Percentiles rank a stretch among this genome's conserved stretches.
Evolutionary conservation across 2,329 filamentous ascomycete genomes (phyloP).

Genomic region (Scedosporium apiospermum): DNA sequence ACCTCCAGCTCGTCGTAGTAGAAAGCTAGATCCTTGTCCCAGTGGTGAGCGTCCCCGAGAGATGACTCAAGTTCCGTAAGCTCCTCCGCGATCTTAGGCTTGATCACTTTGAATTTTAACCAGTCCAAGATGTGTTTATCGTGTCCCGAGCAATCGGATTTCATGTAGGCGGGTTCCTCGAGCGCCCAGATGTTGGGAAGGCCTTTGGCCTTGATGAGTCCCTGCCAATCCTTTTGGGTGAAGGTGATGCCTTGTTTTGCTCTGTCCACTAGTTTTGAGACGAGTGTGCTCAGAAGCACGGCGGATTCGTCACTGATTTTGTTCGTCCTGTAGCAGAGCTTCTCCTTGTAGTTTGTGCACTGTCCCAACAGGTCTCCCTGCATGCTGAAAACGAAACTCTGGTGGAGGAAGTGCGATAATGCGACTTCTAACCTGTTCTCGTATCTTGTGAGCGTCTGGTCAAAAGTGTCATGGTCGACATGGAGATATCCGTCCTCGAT

Average conservation of each 20-base stretch:
- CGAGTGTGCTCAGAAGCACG: constrained; percentile 39
- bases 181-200: constrained; percentile 7
- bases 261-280: constrained; percentile 47
- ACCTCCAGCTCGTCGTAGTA: constrained; percentile 25
- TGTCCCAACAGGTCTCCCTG: constrained; percentile 48
- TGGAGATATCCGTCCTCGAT: constrained; percentile 35
- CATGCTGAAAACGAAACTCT: constrained; percentile 49
- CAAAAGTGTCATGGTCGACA: constrained; percentile 27
- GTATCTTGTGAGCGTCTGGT: constrained; percentile 9
- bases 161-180: constrained; percentile 34
- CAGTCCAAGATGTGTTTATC: constrained; percentile 49
- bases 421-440: constrained; percentile 16
- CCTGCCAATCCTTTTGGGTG: constrained; percentile 26
- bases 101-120: constrained; percentile 46
- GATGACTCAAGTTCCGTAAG: constrained; percentile 21
- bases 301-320: constrained; percentile 35
- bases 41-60: constrained; percentile 15
- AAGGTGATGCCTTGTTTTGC: constrained; percentile 46
- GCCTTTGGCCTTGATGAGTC: neutral
- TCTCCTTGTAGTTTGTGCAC: constrained; percentile 56
- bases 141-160: constrained; percentile 14
- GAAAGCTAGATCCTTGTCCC: constrained; percentile 26
- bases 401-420: constrained; percentile 35
- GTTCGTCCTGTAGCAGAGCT: constrained; percentile 48
- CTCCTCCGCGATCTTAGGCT: constrained; percentile 27